Evolutionary conservation across 163 green algal genomes (phyloP).

Genomic region (Volvox carteri): DNA sequence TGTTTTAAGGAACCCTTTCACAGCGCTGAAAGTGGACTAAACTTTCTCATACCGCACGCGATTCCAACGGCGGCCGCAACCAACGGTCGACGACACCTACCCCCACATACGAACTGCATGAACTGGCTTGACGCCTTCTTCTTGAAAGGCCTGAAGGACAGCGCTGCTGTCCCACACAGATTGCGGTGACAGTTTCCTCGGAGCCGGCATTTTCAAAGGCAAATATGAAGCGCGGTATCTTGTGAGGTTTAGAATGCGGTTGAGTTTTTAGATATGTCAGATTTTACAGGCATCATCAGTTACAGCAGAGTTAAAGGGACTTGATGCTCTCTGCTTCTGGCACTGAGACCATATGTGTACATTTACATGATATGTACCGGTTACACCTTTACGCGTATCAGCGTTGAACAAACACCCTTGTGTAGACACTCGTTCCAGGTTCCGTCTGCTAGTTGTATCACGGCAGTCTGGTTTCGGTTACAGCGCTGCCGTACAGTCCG

Average conservation of each 20-base stretch:
- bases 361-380: no score
- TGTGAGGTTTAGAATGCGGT: not conserved
- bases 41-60: no score
- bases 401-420: no score
- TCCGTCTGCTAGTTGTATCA: no score
- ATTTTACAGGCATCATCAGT: not conserved
- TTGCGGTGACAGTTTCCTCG: conserved; percentile 63
- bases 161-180: conserved; percentile 76
- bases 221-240: not conserved
- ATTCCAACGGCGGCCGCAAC: conserved; percentile 7
- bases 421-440: no score
- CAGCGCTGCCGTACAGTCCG: not conserved
- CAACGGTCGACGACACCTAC: conserved; percentile 57
- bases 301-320: no score
- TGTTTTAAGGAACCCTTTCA: no score
- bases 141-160: conserved; percentile 72
- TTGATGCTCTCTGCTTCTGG: no score
- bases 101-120: conserved; percentile 75
- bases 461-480: not conserved
- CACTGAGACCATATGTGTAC: no score
- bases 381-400: no score
- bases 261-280: not conserved
- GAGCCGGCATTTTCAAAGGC: not conserved
- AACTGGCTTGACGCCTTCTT: conserved; percentile 68
- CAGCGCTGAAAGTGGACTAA: no score